These are phyloP conservation scores for Calonectria henricotiae DNA, from an alignment of 2,329 filamentous ascomycete species.

Conservation along the genomic window DNA sequence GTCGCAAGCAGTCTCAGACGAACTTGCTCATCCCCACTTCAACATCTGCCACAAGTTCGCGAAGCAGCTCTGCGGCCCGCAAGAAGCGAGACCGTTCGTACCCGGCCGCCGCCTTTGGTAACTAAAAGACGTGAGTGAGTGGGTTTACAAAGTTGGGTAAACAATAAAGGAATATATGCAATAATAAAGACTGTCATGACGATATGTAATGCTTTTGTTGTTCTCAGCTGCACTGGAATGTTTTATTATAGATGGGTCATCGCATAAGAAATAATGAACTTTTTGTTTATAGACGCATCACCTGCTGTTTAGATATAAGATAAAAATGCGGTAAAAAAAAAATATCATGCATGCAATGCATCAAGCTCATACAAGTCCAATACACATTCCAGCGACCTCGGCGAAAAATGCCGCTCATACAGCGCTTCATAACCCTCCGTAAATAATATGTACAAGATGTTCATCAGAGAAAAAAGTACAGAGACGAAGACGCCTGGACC, in stretches of 20 bases:
- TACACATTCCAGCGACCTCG: slow-evolving; percentile 4
- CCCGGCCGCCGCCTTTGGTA: slow-evolving; percentile 75
- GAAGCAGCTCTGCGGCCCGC: slow-evolving; percentile 69
- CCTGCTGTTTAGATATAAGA: background rate
- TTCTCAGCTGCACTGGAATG: slow-evolving; percentile 1
- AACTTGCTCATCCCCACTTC: slow-evolving; percentile 6
- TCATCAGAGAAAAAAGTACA: slow-evolving; percentile 23
- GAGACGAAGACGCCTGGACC: slow-evolving; percentile 35
- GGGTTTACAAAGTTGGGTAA: background rate
- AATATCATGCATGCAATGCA: slow-evolving; percentile 5
- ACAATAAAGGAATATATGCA: background rate
- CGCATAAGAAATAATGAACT: background rate
- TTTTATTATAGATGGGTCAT: slow-evolving; percentile 18
- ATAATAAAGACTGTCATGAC: slow-evolving; percentile 24
- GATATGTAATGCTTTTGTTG: slow-evolving; percentile 10
- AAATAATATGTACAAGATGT: slow-evolving; percentile 31
- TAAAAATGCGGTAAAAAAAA: slow-evolving; percentile 1
- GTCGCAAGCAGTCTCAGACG: slow-evolving; percentile 54
- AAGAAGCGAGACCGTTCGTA: slow-evolving; percentile 76
- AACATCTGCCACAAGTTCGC: slow-evolving; percentile 66
- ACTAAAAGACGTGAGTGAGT: slow-evolving; percentile 45
- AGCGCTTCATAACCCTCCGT: slow-evolving; percentile 31
- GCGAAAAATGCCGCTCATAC: slow-evolving; percentile 2
- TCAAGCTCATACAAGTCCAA: slow-evolving; percentile 15
- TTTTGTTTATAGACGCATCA: background rate